These are phyloP conservation scores for Lolium perenne DNA, from an alignment of 176 grass and related monocot species.

Conservation along the genomic window DNA sequence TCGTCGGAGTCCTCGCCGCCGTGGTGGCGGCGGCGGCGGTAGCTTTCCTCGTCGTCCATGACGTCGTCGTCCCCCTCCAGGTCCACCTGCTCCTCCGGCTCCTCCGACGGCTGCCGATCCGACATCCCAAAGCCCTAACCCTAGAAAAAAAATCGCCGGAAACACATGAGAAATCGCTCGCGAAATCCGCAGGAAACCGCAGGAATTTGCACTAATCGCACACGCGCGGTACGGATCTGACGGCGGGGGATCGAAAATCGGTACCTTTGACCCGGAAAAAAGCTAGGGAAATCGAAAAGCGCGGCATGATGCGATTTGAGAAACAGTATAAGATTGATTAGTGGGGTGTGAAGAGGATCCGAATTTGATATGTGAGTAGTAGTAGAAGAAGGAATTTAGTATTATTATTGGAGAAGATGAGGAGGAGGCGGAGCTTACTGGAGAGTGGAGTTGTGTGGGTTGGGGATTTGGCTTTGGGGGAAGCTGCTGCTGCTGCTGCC, in stretches of 20 bases:
- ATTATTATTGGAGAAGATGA: slow-evolving; percentile 34
- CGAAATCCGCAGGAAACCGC: not conserved
- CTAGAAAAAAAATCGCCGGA: not conserved
- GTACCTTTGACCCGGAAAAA: slow-evolving; percentile 59
- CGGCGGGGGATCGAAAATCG: slow-evolving; percentile 3
- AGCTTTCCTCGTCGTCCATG: slow-evolving; percentile 80
- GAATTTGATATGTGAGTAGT: slow-evolving; percentile 33
- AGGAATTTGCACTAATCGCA: slow-evolving; percentile 4
- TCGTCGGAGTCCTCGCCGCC: slow-evolving; percentile 54
- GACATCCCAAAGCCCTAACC: slow-evolving; percentile 56
- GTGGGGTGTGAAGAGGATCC: slow-evolving; percentile 37
- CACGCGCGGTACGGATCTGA: slow-evolving; percentile 35
- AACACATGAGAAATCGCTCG: not conserved
- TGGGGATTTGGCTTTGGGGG: slow-evolving; percentile 43
- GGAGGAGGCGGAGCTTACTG: slow-evolving; percentile 51
- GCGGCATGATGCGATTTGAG: slow-evolving; percentile 47
- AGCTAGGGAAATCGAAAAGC: slow-evolving; percentile 49
- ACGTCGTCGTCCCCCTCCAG: slow-evolving; percentile 90
- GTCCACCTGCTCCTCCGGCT: slow-evolving; percentile 96
- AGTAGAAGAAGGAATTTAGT: slow-evolving; percentile 7
- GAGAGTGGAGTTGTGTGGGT: slow-evolving; percentile 43
- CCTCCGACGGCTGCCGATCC: slow-evolving; percentile 63
- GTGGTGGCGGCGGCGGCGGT: slow-evolving; percentile 52
- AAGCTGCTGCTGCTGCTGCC: slow-evolving; percentile 15
- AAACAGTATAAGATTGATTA: slow-evolving; percentile 44